Evolutionary conservation across 2,329 filamentous ascomycete genomes (phyloP).

Genomic region (Penicillium thymicola): DNA sequence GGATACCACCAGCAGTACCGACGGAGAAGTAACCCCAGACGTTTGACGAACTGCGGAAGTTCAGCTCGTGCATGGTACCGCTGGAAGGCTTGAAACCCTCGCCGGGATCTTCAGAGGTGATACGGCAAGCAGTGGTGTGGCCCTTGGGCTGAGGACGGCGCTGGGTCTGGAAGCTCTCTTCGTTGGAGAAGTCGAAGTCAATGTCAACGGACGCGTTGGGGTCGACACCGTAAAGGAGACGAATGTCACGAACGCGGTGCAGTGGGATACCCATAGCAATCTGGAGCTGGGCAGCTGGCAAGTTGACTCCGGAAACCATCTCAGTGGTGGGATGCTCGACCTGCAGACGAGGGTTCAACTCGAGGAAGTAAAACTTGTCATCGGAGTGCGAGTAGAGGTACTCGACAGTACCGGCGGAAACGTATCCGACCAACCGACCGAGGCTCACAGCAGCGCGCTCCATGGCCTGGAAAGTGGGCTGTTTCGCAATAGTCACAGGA

Average conservation of each 20-base stretch:
- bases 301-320: conserved; percentile 97
- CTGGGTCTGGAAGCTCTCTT: conserved; percentile 78
- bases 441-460: conserved; percentile 93
- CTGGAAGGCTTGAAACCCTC: conserved; percentile 99
- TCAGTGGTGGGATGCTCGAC: conserved; percentile 99
- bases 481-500: conserved; percentile 91
- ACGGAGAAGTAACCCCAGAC: conserved; percentile 99
- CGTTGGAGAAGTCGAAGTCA: conserved; percentile 92
- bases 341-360: conserved; percentile 97
- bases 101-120: conserved; percentile 96
- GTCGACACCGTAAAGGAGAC: conserved; percentile 92
- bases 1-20: conserved; percentile 91
- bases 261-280: conserved; percentile 98
- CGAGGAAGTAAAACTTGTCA: conserved; percentile 99
- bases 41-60: conserved; percentile 98
- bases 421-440: conserved; percentile 91
- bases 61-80: conserved; percentile 97
- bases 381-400: conserved; percentile 98
- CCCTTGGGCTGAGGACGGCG: conserved; percentile 89
- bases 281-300: conserved; percentile 95
- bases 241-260: conserved; percentile 93
- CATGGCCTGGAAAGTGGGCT: conserved; percentile 89
- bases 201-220: conserved; percentile 82
- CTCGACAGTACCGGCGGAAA: conserved; percentile 97
- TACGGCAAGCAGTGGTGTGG: conserved; percentile 96